Percentiles rank a stretch among this genome's conserved stretches.
phyloP scores from a whole-genome alignment of 331 rosid species.

The Cydonia oblonga region DNA sequence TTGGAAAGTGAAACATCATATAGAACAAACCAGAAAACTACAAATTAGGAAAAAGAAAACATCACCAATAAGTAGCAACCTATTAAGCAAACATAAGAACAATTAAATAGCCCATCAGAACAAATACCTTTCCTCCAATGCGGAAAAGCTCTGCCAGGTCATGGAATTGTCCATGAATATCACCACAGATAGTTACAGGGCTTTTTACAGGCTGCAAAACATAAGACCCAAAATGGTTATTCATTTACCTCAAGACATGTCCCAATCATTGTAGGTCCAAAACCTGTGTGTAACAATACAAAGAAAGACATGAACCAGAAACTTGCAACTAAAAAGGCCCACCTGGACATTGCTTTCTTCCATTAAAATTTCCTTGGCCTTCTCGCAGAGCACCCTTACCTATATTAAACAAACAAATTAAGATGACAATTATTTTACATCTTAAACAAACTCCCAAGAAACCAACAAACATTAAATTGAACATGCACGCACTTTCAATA shows the following conservation, averaged over 20 bases:
- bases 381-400: conserved; percentile 72
- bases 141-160: conserved; percentile 96
- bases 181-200: conserved; percentile 93
- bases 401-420: conserved; percentile 13
- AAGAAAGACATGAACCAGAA: not conserved
- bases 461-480: not conserved
- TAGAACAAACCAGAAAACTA: not conserved
- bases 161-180: conserved; percentile 96
- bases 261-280: not conserved
- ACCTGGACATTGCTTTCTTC: conserved; percentile 95
- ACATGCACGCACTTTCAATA: not conserved
- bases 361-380: conserved; percentile 90
- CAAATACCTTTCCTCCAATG: conserved; percentile 85
- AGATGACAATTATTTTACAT: not conserved
- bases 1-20: not conserved
- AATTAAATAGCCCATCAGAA: not conserved
- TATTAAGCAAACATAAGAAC: not conserved
- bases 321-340: not conserved
- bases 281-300: no score
- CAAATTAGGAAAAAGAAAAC: not conserved
- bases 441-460: not conserved
- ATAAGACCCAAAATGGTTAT: conserved; percentile 7
- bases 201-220: conserved; percentile 80
- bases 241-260: not conserved
- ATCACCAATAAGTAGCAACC: not conserved